These are phyloP conservation scores for Aureobasidium lini DNA, from an alignment of 2,329 filamentous ascomycete genomes.

Conservation along the genomic window DNA sequence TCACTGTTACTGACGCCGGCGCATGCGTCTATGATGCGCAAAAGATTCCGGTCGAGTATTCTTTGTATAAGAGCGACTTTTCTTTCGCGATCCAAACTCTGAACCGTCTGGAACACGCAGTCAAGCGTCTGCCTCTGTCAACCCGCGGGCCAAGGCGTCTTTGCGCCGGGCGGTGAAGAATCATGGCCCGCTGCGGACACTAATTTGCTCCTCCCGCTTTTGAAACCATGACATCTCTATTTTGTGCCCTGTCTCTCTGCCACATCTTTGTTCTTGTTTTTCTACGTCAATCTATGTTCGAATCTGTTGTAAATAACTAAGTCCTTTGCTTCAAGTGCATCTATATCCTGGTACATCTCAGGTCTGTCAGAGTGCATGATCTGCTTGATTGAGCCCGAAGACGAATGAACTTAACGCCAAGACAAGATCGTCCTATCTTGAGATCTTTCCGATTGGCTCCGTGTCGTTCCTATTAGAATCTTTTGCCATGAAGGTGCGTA, in stretches of 20 bases:
- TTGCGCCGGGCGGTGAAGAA: slow-evolving; percentile 5
- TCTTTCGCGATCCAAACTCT: slow-evolving; percentile 9
- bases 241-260: not conserved
- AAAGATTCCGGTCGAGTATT: not conserved
- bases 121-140: not conserved
- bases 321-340: too few relatives aligned
- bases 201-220: slow-evolving; percentile 1
- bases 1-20: not conserved
- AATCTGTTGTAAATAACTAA: too few relatives aligned
- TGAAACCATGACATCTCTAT: not conserved
- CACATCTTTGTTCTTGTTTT: too few relatives aligned
- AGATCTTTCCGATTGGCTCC: not conserved
- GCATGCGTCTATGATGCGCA: slow-evolving; percentile 6
- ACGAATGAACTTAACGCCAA: not conserved
- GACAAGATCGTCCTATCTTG: not conserved
- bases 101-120: slow-evolving; percentile 1
- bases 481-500: too few relatives aligned
- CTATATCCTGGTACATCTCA: too few relatives aligned
- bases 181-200: not conserved
- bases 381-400: not conserved
- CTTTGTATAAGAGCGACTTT: not conserved
- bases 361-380: not conserved
- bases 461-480: not conserved
- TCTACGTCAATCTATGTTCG: too few relatives aligned
- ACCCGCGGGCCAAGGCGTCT: slow-evolving; percentile 1